Conservation (phyloP, 164 flowering plant genomes). For the Chimonanthus praecox region DNA sequence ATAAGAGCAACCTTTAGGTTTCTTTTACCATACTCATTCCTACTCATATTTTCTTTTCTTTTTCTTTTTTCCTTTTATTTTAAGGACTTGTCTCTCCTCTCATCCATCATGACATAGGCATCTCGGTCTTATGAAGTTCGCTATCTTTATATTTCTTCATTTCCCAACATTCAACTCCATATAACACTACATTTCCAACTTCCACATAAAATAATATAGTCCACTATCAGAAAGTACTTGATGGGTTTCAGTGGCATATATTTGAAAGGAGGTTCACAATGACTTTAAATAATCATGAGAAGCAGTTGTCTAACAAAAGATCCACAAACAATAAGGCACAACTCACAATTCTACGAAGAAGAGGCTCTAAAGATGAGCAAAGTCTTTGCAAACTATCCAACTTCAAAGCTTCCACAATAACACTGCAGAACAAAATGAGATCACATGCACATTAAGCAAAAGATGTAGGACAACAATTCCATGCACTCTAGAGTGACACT, state of each 20-base stretch:
- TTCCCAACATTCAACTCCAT: too few species aligned
- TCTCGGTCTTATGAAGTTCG: too few species aligned
- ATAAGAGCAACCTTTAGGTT: too few species aligned
- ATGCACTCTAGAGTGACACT: background rate
- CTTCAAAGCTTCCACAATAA: conserved; percentile 53
- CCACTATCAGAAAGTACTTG: background rate
- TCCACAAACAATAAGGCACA: background rate
- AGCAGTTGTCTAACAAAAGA: background rate
- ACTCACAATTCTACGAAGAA: conserved; percentile 56
- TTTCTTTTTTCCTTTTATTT: too few species aligned
- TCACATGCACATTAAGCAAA: background rate
- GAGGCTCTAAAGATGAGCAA: conserved; percentile 55
- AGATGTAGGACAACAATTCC: background rate
- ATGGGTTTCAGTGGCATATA: background rate
- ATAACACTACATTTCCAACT: too few species aligned
- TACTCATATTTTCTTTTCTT: too few species aligned
- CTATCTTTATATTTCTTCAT: too few species aligned
- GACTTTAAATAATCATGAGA: background rate
- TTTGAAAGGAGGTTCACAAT: background rate
- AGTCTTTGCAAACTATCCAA: conserved; percentile 53
- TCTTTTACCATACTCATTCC: too few species aligned
- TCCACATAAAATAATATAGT: background rate
- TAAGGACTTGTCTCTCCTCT: too few species aligned
- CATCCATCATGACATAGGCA: too few species aligned
- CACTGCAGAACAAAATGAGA: conserved; percentile 26